Evolutionary conservation across 805 yeast species (phyloP).

Genomic region (Starmerella stellata): DNA sequence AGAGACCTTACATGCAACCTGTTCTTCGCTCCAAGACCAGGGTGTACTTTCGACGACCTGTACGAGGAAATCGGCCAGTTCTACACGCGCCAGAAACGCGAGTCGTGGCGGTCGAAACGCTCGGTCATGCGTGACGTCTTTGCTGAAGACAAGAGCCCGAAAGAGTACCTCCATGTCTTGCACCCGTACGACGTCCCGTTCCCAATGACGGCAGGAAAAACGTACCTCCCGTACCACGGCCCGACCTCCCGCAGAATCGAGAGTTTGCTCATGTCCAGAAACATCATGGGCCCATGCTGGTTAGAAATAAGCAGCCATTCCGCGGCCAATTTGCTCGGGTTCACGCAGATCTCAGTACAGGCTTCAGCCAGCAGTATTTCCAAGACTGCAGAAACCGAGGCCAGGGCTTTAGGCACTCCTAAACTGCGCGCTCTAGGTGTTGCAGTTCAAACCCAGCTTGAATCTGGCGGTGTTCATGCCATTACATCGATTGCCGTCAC

Average conservation of each 20-base stretch:
- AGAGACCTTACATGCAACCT: slow-evolving; percentile 52
- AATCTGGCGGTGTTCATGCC: slow-evolving; percentile 61
- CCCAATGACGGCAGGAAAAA: slow-evolving; percentile 37
- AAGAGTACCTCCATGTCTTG: slow-evolving; percentile 61
- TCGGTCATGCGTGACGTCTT: slow-evolving; percentile 70
- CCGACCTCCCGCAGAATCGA: slow-evolving; percentile 59
- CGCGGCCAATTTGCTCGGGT: slow-evolving; percentile 53
- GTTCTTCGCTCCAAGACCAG: slow-evolving; percentile 54
- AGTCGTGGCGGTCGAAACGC: slow-evolving; percentile 42
- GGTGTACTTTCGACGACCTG: slow-evolving; percentile 33
- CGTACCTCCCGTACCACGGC: slow-evolving; percentile 68
- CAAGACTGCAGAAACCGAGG: slow-evolving; percentile 23
- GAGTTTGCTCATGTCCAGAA: slow-evolving; percentile 61
- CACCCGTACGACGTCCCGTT: slow-evolving; percentile 35
- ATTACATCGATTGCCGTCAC: slow-evolving; percentile 62
- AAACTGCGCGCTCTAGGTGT: slow-evolving; percentile 56
- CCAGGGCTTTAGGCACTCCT: slow-evolving; percentile 30
- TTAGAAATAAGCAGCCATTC: slow-evolving; percentile 48
- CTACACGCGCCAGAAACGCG: slow-evolving; percentile 43
- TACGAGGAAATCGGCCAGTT: slow-evolving; percentile 59
- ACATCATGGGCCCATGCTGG: slow-evolving; percentile 98
- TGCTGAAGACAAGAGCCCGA: slow-evolving; percentile 24
- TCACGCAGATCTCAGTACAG: slow-evolving; percentile 49
- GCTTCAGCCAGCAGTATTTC: slow-evolving; percentile 24
- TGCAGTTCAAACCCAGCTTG: slow-evolving; percentile 65